Percentiles rank a stretch among this genome's conserved stretches.
Evolutionary conservation across 768 basidiomycete species (phyloP).

Genomic region (Pleurotus sapidus): DNA sequence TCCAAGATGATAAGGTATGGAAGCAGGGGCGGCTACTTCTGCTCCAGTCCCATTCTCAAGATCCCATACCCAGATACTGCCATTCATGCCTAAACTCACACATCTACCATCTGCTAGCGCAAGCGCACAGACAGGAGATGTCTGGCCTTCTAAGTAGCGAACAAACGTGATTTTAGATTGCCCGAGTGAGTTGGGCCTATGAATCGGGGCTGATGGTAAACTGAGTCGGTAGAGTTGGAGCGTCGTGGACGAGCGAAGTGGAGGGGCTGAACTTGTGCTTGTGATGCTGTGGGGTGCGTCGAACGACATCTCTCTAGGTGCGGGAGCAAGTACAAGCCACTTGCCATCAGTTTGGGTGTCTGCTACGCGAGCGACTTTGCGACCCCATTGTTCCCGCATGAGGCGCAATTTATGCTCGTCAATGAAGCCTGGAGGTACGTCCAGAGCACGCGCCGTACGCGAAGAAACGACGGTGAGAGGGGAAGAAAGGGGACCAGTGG

Average conservation of each 20-base stretch:
- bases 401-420: conserved; percentile 58
- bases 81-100: conserved; percentile 68
- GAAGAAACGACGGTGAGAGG: conserved; percentile 48
- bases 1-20: conserved; percentile 11
- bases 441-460: conserved; percentile 66
- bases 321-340: conserved; percentile 78
- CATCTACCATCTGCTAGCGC: conserved; percentile 81
- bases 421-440: conserved; percentile 71
- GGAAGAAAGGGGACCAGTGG: conserved; percentile 5
- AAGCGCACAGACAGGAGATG: conserved; percentile 62
- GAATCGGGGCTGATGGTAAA: conserved; percentile 41
- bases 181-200: conserved; percentile 45
- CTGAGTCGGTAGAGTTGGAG: conserved; percentile 76
- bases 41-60: conserved; percentile 58
- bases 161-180: conserved; percentile 68
- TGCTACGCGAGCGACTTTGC: conserved; percentile 68
- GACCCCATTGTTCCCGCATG: conserved; percentile 76
- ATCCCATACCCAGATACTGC: conserved; percentile 86
- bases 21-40: conserved; percentile 32
- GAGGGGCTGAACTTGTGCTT: conserved; percentile 5
- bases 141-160: conserved; percentile 68
- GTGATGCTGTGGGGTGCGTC: conserved; percentile 21
- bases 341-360: conserved; percentile 82
- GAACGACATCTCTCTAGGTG: conserved; percentile 21
- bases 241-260: conserved; percentile 39